These are phyloP conservation scores for Tuber magnatum DNA, from an alignment of 495 filamentous ascomycete genomes.

Conservation along the genomic window DNA sequence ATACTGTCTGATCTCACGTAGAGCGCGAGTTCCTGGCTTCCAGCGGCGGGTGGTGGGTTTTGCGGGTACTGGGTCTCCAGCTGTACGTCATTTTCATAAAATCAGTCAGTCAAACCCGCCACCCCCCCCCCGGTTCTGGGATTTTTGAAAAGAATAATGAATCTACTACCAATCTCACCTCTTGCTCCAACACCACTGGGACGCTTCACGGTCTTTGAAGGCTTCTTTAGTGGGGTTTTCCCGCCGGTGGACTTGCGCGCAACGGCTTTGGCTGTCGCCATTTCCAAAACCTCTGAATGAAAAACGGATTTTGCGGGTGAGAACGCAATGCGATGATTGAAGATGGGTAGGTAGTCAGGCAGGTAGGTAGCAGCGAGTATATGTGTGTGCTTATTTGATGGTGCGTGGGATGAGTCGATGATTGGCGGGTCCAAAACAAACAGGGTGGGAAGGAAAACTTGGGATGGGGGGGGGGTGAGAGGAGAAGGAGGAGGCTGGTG, in stretches of 20 bases:
- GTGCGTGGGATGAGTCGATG: slow-evolving; percentile 11
- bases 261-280: neutral
- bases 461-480: slow-evolving; percentile 6
- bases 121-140: neutral
- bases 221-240: slow-evolving; percentile 2
- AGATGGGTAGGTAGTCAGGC: neutral
- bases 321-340: neutral
- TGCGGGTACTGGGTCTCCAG: slow-evolving; percentile 63
- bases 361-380: neutral
- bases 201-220: neutral
- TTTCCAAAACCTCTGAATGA: neutral
- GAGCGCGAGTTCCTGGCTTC: slow-evolving; percentile 72
- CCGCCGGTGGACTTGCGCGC: slow-evolving; percentile 8
- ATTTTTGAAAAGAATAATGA: neutral
- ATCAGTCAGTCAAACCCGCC: neutral
- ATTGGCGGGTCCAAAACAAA: neutral
- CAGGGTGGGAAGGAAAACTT: neutral
- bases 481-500: slow-evolving; percentile 5
- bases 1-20: slow-evolving; percentile 79
- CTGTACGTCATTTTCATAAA: slow-evolving; percentile 42
- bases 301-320: neutral
- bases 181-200: slow-evolving; percentile 11
- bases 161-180: slow-evolving; percentile 12
- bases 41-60: slow-evolving; percentile 59
- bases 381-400: neutral